Evolutionary conservation across 1,284 basidiomycete genomes (phyloP), one percentile per base, ranked within the genome.

Genomic region (Golubevia sp.): DNA sequence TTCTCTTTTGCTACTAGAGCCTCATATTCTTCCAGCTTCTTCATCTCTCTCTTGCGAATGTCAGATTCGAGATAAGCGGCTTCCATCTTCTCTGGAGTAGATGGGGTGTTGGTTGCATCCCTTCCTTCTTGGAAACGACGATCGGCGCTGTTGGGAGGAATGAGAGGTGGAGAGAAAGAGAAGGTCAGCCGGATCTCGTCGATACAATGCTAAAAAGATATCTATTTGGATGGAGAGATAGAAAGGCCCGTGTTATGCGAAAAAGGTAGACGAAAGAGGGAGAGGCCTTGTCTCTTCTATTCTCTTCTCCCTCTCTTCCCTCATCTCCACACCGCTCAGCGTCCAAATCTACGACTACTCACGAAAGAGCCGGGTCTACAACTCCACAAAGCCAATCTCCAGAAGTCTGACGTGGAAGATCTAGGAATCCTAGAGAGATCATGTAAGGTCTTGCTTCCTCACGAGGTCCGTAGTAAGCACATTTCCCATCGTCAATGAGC

Each of bases 311-410:
- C n/a, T n/a, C n/a, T n/a, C n/a, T n/a, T n/a, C n/a, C n/a, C n/a
- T n/a, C n/a, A n/a, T n/a, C n/a, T n/a, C n/a, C n/a, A n/a, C n/a
- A n/a, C n/a, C n/a, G n/a, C n/a, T n/a, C n/a, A n/a, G n/a, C n/a
- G n/a, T n/a, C 30, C 30, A 34, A 3, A 34, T 3, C 30, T 5
- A n/a, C n/a, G n/a, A n/a, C 30, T 34, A 34, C 30, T 34, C 30
- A 34, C 30, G 30, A 5, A 34, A 34, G 4, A 34, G n/a, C n/a
- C n/a, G n/a, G n/a, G n/a, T n/a, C n/a, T n/a, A n/a, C n/a, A n/a
- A 67, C n/a, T n/a, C n/a, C n/a, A n/a, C n/a, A n/a, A n/a, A 74
- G 63, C 64, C 70, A 78, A 58, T 78, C 76, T 27, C 74, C 71
- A n/a, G 69, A 65, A 7, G 76, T 78, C 58, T 76, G 74, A 49